Evolutionary conservation across 495 filamentous ascomycete species (phyloP), one percentile per base, ranked within the genome.

Genomic region (Penicillium coprophilum): DNA sequence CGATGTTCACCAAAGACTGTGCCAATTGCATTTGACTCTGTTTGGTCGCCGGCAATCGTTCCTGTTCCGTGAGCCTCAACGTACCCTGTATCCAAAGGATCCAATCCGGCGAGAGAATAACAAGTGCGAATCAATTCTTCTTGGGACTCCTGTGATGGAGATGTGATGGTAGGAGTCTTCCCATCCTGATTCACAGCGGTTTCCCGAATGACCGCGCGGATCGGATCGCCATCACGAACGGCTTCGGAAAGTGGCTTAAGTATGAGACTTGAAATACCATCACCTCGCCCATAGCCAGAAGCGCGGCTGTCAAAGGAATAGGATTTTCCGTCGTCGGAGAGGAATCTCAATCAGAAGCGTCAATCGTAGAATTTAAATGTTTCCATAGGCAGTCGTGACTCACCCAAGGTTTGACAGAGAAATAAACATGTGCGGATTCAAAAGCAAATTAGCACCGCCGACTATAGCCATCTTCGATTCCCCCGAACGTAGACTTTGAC

Each of bases 1-100:
- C 28, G 17, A 15, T 17, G 8, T 23, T 23, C 23, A 19, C 45
- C 43, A 44, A 69, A 62, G 6, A 36, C 48, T 1, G 55, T 8
- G 0, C 53, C 50, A 53, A 84, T 81, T 9, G 83, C 84, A 12
- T 64, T 70, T 0, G 74, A 71, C 56, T 88, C 85, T 3, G 80
- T 77, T 0, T 73, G 77, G 53, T 81, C 79, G 7, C 83, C 83
- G 0, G 71, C 76, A 11, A 36, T 28, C 11, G 82, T 86, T 10
- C 83, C 83, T 0, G 83, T 85, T 6, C 77, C 65, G 47, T 74
- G 68, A 15, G 59, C 60, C 32, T 73, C 64, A 44, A 73, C 55
- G 41, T 51, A 70, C n/a, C 53, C 21, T 5, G 41, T 57, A 13
- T 30, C 36, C 4, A 28, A 15, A 1, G 56, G 54, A 44, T 68